A percentile compares a stretch with the other conserved stretches of the same genome.
phyloP scores from a whole-genome alignment of 1,139 yeast genomes.

The Kodamaea arcana region DNA sequence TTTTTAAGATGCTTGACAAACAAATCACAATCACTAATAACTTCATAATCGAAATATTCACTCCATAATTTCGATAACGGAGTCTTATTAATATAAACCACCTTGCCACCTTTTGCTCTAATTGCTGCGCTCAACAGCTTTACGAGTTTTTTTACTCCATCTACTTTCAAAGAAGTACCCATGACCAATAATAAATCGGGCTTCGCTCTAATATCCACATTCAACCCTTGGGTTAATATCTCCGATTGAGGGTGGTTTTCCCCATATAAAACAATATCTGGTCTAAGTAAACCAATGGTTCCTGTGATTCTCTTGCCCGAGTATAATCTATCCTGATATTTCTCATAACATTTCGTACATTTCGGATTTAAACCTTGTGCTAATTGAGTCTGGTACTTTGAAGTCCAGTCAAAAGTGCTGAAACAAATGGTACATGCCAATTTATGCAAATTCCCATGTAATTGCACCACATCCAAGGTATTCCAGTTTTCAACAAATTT shows the following conservation, averaged over 20 bases:
- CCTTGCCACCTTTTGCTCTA: conserved; percentile 59
- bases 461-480: conserved; percentile 70
- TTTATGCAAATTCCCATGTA: conserved; percentile 84
- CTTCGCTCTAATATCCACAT: conserved; percentile 48
- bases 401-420: conserved; percentile 57
- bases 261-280: conserved; percentile 73
- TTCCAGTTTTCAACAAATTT: conserved; percentile 50
- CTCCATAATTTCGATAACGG: conserved; percentile 53
- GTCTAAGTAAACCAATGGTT: conserved; percentile 61
- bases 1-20: conserved; percentile 57
- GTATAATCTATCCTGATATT: conserved; percentile 49
- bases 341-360: conserved; percentile 55
- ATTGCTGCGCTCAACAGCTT: conserved; percentile 53
- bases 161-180: conserved; percentile 75
- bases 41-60: conserved; percentile 62
- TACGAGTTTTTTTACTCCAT: conserved; percentile 69
- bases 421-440: conserved; percentile 72
- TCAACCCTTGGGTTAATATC: conserved; percentile 54
- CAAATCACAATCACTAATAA: conserved; percentile 74
- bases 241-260: conserved; percentile 77
- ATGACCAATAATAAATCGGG: conserved; percentile 68
- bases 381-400: conserved; percentile 40
- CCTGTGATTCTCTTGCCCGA: conserved; percentile 61
- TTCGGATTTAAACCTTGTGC: conserved; percentile 58
- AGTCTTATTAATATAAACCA: conserved; percentile 59